These are phyloP conservation scores for Sclerotinia nivalis DNA, from an alignment of 2,329 filamentous ascomycete genomes.

Conservation along the genomic window DNA sequence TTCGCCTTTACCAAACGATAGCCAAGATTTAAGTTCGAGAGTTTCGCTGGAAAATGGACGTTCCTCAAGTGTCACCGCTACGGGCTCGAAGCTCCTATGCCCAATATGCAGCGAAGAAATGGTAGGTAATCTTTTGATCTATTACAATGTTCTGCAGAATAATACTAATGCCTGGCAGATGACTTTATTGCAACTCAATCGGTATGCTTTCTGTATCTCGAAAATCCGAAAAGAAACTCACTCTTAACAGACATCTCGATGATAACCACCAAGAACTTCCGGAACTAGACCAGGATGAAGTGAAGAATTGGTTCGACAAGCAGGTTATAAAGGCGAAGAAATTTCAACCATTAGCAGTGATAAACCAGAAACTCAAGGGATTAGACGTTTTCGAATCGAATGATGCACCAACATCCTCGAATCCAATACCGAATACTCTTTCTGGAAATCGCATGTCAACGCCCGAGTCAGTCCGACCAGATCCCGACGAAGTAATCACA, in stretches of 20 bases:
- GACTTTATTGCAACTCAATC: slow-evolving; percentile 88
- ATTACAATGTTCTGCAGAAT: not conserved
- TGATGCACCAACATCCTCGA: slow-evolving; percentile 50
- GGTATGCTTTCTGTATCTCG: slow-evolving; percentile 47
- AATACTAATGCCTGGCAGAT: slow-evolving; percentile 56
- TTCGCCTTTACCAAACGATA: slow-evolving; percentile 68
- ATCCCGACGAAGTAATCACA: slow-evolving; percentile 89
- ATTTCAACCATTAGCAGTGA: slow-evolving; percentile 71
- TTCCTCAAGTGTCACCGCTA: slow-evolving; percentile 51
- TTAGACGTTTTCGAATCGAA: slow-evolving; percentile 77
- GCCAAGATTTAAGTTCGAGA: slow-evolving; percentile 78
- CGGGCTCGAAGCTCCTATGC: slow-evolving; percentile 74
- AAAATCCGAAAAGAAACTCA: slow-evolving; percentile 36
- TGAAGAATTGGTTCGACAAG: slow-evolving; percentile 76
- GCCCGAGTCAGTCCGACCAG: slow-evolving; percentile 44
- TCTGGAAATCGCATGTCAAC: slow-evolving; percentile 42
- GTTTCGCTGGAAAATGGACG: slow-evolving; percentile 69
- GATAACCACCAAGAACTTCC: slow-evolving; percentile 73
- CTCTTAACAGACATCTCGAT: slow-evolving; percentile 63
- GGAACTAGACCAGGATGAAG: slow-evolving; percentile 71
- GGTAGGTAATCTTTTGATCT: slow-evolving; percentile 53
- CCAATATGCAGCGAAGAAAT: slow-evolving; percentile 99
- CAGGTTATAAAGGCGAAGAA: slow-evolving; percentile 75
- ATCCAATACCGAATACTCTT: slow-evolving; percentile 39
- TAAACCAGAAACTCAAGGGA: slow-evolving; percentile 75